phyloP scores from a whole-genome alignment of 257 asterid genomes.

The Solanum pimpinellifolium region DNA sequence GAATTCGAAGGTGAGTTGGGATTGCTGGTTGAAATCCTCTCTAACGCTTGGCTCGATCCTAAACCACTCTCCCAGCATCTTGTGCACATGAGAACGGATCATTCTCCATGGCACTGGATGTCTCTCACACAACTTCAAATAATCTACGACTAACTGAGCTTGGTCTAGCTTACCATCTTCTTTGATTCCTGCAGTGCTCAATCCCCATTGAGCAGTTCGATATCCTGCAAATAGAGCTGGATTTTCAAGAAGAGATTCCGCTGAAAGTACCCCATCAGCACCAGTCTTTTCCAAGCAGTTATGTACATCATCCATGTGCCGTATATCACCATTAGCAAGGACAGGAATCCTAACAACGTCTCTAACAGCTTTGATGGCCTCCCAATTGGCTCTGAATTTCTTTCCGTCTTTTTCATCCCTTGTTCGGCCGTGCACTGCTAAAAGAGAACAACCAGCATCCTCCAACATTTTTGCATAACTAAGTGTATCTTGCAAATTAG shows the following conservation, averaged over 20 bases:
- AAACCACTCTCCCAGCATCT: slow-evolving; percentile 90
- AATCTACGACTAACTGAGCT: slow-evolving; percentile 57
- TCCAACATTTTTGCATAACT: slow-evolving; percentile 85
- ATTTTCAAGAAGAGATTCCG: slow-evolving; percentile 88
- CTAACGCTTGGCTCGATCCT: slow-evolving; percentile 57
- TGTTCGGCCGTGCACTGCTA: slow-evolving; percentile 95
- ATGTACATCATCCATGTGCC: slow-evolving; percentile 64
- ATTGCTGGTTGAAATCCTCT: slow-evolving; percentile 61
- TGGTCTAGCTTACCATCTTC: slow-evolving; percentile 57
- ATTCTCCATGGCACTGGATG: slow-evolving; percentile 95
- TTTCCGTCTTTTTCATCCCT: slow-evolving; percentile 90
- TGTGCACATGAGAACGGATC: slow-evolving; percentile 92
- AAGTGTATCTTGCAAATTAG: slow-evolving; percentile 63
- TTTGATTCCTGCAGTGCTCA: slow-evolving; percentile 21
- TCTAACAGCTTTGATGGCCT: slow-evolving; percentile 66
- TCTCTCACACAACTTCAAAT: slow-evolving; percentile 67
- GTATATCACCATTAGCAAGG: slow-evolving; percentile 82
- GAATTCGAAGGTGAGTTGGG: slow-evolving; percentile 63
- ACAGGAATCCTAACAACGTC: slow-evolving; percentile 81
- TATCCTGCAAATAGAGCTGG: slow-evolving; percentile 92
- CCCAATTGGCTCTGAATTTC: slow-evolving; percentile 81
- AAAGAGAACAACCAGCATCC: slow-evolving; percentile 87
- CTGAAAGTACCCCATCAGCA: slow-evolving; percentile 80
- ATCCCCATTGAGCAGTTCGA: slow-evolving; percentile 59
- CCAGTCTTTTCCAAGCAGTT: slow-evolving; percentile 75